A percentile compares a stretch with the other conserved stretches of the same genome.
These are phyloP conservation scores for Posidonia australis DNA, from an alignment of 106 monocot genomes.

Conservation along the genomic window DNA sequence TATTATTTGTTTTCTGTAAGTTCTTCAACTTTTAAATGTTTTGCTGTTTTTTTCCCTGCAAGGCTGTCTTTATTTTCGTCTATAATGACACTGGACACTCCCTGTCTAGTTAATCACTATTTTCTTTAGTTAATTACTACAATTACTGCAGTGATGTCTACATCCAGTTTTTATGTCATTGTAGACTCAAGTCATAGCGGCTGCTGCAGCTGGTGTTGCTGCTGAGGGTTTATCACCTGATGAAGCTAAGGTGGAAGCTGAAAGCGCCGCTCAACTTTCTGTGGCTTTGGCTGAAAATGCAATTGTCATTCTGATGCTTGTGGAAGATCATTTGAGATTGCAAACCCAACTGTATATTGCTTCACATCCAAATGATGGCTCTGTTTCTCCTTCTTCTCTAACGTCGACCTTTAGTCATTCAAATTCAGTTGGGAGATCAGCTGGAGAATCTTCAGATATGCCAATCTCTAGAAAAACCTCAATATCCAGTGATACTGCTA, in stretches of 20 bases:
- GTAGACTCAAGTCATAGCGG: constrained; percentile 99
- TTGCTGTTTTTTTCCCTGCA: background rate
- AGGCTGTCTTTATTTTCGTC: background rate
- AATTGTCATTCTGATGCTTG: constrained; percentile 91
- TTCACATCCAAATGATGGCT: constrained; percentile 21
- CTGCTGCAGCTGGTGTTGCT: constrained; percentile 89
- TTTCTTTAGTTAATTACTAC: background rate
- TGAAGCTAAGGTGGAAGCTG: constrained; percentile 77
- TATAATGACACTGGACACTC: background rate
- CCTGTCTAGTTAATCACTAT: background rate
- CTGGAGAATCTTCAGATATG: constrained; percentile 33
- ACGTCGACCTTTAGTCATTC: constrained; percentile 33
- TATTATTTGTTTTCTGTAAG: too few relatives aligned
- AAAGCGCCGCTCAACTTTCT: constrained; percentile 75
- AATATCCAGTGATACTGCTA: constrained; percentile 54
- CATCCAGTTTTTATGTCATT: constrained; percentile 29
- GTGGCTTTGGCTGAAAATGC: constrained; percentile 98
- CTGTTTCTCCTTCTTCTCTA: constrained; percentile 28
- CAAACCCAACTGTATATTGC: constrained; percentile 58
- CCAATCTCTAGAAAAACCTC: constrained; percentile 34
- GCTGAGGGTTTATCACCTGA: constrained; percentile 84
- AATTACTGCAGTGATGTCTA: constrained; percentile 21
- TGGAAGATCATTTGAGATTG: constrained; percentile 91
- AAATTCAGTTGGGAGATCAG: constrained; percentile 37
- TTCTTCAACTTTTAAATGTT: too few relatives aligned